A percentile compares a stretch with the other conserved stretches of the same genome.
These are phyloP conservation scores for Penicillium freii DNA, from an alignment of 2,329 filamentous ascomycete species.

Conservation along the genomic window DNA sequence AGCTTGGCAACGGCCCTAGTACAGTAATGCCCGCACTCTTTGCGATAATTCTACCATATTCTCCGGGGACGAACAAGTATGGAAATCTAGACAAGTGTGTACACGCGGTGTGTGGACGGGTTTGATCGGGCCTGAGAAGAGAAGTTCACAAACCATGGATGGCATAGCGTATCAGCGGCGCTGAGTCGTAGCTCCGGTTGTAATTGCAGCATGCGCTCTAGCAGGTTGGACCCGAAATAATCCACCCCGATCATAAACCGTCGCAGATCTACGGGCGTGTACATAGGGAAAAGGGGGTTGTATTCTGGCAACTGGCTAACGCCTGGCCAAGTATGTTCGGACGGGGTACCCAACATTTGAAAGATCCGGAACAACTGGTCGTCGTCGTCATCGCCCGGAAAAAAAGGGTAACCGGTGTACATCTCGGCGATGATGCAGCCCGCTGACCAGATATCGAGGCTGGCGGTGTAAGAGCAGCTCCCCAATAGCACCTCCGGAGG, in stretches of 20 bases:
- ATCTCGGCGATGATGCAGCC: constrained; percentile 99
- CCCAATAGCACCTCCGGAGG: constrained; percentile 93
- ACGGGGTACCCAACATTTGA: constrained; percentile 95
- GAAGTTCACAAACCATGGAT: not conserved
- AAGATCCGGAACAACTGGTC: constrained; percentile 97
- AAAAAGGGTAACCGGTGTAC: constrained; percentile 94
- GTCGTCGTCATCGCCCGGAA: constrained; percentile 95
- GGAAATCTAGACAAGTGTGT: not conserved
- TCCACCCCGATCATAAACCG: not conserved
- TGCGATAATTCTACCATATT: not conserved
- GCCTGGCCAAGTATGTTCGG: constrained; percentile 90
- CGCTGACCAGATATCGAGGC: constrained; percentile 98
- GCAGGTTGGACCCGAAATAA: not conserved
- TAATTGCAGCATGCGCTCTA: not conserved
- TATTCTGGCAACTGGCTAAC: constrained; percentile 95
- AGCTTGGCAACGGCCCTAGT: not conserved
- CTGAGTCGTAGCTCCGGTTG: not conserved
- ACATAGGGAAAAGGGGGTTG: constrained; percentile 76
- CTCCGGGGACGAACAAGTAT: not conserved
- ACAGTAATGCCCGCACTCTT: not conserved
- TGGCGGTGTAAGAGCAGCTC: constrained; percentile 95
- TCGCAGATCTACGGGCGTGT: not conserved
- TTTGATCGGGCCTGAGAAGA: not conserved
- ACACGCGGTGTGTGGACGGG: too few relatives aligned
- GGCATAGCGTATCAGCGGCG: not conserved